phyloP scores from a whole-genome alignment of 2,329 filamentous ascomycete genomes.

The Alternaria angustiovoidea region DNA sequence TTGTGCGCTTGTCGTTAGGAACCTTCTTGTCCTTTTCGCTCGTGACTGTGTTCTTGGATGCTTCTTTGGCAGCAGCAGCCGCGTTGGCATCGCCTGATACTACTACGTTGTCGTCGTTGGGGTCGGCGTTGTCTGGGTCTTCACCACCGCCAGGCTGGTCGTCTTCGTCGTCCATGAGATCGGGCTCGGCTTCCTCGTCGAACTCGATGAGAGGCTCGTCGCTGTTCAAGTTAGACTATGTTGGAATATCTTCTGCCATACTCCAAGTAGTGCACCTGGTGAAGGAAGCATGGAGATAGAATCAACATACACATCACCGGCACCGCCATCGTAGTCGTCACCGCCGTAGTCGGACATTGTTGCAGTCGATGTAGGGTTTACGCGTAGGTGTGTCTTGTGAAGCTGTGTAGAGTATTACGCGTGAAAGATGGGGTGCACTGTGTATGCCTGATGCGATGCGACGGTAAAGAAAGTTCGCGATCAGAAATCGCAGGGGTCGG shows the following conservation, averaged over 20 bases:
- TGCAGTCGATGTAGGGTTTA: conserved; percentile 6
- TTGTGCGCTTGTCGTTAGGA: conserved; percentile 83
- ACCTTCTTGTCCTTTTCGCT: conserved; percentile 82
- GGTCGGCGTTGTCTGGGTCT: conserved; percentile 44
- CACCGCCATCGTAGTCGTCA: conserved; percentile 48
- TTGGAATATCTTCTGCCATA: background rate
- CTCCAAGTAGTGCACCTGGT: conserved; percentile 14
- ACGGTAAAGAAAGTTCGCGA: conserved; percentile 26
- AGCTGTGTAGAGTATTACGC: conserved; percentile 1
- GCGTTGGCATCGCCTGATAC: conserved; percentile 62
- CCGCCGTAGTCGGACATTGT: conserved; percentile 59
- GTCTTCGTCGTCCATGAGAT: conserved; percentile 71
- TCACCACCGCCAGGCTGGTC: conserved; percentile 56
- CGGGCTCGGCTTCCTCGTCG: conserved; percentile 67
- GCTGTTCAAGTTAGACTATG: conserved; percentile 27
- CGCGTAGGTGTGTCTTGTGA: background rate
- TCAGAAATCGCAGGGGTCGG: conserved; percentile 27
- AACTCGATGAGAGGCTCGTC: conserved; percentile 57
- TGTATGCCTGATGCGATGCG: conserved; percentile 14
- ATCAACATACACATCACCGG: conserved; percentile 41
- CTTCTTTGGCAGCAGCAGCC: conserved; percentile 51
- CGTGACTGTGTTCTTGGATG: conserved; percentile 63
- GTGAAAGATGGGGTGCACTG: conserved; percentile 5
- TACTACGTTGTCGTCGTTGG: conserved; percentile 54
- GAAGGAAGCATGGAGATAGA: background rate